A percentile compares a stretch with the other conserved stretches of the same genome.
Conservation (phyloP, 345 rosid genomes). For the Rhodomyrtus tomentosa region DNA sequence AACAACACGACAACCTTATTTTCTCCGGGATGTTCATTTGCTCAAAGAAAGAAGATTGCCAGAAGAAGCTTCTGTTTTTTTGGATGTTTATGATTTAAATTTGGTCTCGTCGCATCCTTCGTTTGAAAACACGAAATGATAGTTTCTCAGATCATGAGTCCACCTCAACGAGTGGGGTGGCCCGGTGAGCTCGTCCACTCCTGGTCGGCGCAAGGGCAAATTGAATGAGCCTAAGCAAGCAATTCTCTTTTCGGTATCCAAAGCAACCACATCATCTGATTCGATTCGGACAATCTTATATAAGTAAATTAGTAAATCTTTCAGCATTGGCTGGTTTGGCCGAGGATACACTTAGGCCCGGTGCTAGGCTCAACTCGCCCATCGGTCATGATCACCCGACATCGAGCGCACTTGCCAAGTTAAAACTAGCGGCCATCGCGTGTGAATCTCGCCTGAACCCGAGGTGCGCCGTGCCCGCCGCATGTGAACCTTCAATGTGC, state of each 20-base stretch:
- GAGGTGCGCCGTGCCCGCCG: no score
- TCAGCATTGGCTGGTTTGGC: neutral
- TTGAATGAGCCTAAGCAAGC: neutral
- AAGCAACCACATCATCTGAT: no score
- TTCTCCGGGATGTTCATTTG: neutral
- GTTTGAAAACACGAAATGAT: neutral
- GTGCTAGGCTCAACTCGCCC: neutral
- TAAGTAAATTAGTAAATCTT: neutral
- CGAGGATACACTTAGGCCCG: neutral
- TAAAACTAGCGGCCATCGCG: neutral
- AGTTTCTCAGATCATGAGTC: neutral
- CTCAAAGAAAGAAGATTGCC: neutral
- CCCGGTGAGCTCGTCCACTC: neutral
- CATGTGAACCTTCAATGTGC: neutral
- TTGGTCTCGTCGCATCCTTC: neutral
- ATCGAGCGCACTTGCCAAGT: neutral
- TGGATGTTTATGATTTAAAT: neutral
- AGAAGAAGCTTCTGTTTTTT: neutral
- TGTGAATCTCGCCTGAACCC: neutral
- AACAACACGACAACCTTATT: neutral
- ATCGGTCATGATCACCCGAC: neutral
- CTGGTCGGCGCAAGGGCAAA: neutral
- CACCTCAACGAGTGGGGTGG: neutral
- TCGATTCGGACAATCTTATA: neutral
- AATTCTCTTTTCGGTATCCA: no score